Percentiles rank a stretch among this genome's conserved stretches.
Evolutionary conservation across 805 yeast species (phyloP).

Genomic region (Pichia manshurica): DNA sequence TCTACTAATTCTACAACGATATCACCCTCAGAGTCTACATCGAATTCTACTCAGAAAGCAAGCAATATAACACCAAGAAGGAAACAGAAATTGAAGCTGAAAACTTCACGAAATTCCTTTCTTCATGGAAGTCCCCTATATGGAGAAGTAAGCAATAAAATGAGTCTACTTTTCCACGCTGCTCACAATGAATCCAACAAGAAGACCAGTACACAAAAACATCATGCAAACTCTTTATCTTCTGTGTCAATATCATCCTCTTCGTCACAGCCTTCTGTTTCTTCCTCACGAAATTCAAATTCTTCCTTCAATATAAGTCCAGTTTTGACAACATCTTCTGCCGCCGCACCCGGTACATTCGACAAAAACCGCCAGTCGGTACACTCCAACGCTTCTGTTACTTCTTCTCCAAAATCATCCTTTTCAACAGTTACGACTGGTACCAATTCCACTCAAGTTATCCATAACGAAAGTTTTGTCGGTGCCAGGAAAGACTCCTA

Average conservation of each 20-base stretch:
- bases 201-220: not conserved
- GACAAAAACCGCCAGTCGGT: not conserved
- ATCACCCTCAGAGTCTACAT: not conserved
- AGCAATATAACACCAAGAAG: constrained; percentile 1
- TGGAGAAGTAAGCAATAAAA: constrained; percentile 15
- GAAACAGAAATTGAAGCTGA: constrained; percentile 2
- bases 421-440: not conserved
- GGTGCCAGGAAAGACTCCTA: not conserved
- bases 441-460: not conserved
- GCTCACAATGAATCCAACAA: constrained; percentile 6
- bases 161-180: constrained; percentile 10
- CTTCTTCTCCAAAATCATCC: not conserved
- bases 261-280: not conserved
- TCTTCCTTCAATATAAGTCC: too few relatives aligned
- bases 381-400: not conserved
- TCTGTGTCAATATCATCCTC: not conserved
- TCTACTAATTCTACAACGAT: not conserved
- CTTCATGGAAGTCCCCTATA: constrained; percentile 15
- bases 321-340: not conserved
- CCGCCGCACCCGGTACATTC: not conserved
- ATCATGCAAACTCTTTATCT: not conserved
- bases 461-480: not conserved
- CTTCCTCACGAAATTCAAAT: too few relatives aligned
- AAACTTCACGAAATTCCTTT: constrained; percentile 7
- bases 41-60: not conserved